Conservation (phyloP, 2,329 filamentous ascomycete species). For the Biscogniauxia sp. region DNA sequence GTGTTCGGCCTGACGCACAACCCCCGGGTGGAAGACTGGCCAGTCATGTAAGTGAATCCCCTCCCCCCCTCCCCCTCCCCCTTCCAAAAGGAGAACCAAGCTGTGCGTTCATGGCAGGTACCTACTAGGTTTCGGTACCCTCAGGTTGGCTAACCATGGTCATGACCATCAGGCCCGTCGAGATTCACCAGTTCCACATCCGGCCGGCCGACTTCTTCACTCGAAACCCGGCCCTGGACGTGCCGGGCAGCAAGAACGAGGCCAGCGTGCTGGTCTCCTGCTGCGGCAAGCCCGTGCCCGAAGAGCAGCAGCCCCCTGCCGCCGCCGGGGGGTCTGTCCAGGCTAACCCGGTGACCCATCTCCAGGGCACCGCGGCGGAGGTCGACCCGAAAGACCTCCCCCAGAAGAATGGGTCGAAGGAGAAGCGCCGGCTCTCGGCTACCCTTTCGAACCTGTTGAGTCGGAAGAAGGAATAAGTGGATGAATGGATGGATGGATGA, state of each 20-base stretch:
- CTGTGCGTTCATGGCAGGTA: too few species aligned
- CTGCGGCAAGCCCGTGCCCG: conserved; percentile 15
- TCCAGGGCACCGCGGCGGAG: conserved; percentile 32
- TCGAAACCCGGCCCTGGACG: conserved; percentile 45
- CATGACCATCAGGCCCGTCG: conserved; percentile 43
- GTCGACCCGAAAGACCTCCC: conserved; percentile 22
- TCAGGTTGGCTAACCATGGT: too few species aligned
- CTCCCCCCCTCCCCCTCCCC: too few species aligned
- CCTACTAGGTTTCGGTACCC: too few species aligned
- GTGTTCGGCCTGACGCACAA: conserved; percentile 50
- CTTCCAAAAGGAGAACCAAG: not conserved
- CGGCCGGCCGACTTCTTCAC: conserved; percentile 47
- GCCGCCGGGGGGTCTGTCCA: conserved; percentile 28
- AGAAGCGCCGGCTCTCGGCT: too few species aligned
- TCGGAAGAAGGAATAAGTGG: too few species aligned
- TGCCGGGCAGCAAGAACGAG: conserved; percentile 38
- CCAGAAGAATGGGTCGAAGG: too few species aligned
- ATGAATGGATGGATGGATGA: too few species aligned
- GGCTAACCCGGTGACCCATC: conserved; percentile 26
- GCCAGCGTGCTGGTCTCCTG: conserved; percentile 41
- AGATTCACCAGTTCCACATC: conserved; percentile 46
- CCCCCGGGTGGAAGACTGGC: conserved; percentile 48
- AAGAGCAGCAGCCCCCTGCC: conserved; percentile 8
- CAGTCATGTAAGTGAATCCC: conserved; percentile 50
- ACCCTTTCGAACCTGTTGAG: too few species aligned